Conservation (phyloP, 768 basidiomycete species). For the Tubosaeta brunneosetosa region DNA sequence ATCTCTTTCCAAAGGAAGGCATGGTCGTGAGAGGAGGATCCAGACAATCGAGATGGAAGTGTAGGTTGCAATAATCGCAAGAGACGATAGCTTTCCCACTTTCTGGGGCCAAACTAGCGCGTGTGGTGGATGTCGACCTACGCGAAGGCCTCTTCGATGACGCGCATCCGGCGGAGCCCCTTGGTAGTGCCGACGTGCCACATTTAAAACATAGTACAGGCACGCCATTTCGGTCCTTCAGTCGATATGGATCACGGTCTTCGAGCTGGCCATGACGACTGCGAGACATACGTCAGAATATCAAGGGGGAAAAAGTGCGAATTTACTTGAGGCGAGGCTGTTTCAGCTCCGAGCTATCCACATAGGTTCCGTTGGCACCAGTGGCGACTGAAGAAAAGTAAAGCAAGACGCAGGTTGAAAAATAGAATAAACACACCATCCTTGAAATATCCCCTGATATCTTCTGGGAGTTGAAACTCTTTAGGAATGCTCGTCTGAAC, state of each 20-base stretch:
- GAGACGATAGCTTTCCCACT: slow-evolving; percentile 76
- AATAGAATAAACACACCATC: slow-evolving; percentile 55
- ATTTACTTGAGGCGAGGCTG: slow-evolving; percentile 80
- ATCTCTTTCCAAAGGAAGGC: slow-evolving; percentile 86
- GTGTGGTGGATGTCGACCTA: slow-evolving; percentile 38
- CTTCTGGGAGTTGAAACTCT: slow-evolving; percentile 84
- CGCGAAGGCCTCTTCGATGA: slow-evolving; percentile 54
- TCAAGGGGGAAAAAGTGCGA: slow-evolving; percentile 3
- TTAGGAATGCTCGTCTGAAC: slow-evolving; percentile 65
- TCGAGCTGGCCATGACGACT: slow-evolving; percentile 88
- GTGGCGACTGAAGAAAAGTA: slow-evolving; percentile 56
- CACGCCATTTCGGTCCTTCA: slow-evolving; percentile 79
- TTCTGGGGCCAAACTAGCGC: slow-evolving; percentile 40
- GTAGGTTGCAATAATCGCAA: slow-evolving; percentile 91
- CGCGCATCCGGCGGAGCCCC: slow-evolving; percentile 45
- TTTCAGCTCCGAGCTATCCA: slow-evolving; percentile 73
- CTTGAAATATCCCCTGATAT: slow-evolving; percentile 78
- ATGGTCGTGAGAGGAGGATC: slow-evolving; percentile 84
- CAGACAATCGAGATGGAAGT: slow-evolving; percentile 97
- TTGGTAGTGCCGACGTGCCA: slow-evolving; percentile 71
- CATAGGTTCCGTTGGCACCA: slow-evolving; percentile 75
- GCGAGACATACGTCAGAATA: slow-evolving; percentile 3
- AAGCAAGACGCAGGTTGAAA: slow-evolving; percentile 12
- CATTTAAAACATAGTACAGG: slow-evolving; percentile 91
- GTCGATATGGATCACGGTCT: slow-evolving; percentile 82